Evolutionary conservation across 2,329 filamentous ascomycete species (phyloP), one percentile per base, ranked within the genome.

Genomic region (Neonectria neomacrospora): DNA sequence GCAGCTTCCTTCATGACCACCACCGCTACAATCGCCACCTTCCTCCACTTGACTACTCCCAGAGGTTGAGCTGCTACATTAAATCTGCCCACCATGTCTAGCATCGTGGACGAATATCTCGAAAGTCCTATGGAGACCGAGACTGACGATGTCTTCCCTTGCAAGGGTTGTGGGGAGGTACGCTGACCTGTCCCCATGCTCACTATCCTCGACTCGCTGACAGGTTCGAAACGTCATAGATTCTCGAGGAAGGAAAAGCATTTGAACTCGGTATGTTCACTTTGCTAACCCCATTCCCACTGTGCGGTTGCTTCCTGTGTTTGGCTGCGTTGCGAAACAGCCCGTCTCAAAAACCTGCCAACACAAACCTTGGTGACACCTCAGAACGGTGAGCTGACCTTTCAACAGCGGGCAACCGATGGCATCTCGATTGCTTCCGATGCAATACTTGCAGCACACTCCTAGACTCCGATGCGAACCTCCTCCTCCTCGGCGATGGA

Each of bases 341-440:
- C 34, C 61, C 61, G 30, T 58, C 65, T 69, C 64, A 66, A 68
- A 52, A 50, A 50, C 45, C 53, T 44, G 18, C 37, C 57, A 39
- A 54, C 41, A 41, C 51, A 32, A 54, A n/a, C 58, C n/a, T 14
- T 50, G 44, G 60, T 57, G 42, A 48, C 37, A 58, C 54, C 22
- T 5, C 11, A 23, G 41, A 58, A 32, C 42, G n/a, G 63, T 58
- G 73, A 74, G 71, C 77, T 76, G 63, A 74, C 71, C 52, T 70
- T 62, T 53, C 44, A 32, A 60, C 72, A 97, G 94, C 95, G 78
- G 94, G 94, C 67, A 96, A 97, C 79, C 88, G 95, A 86, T 98
- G 95, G 96, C 96, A 99, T 85, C 92, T 99, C 75, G 92, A 97
- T 82, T 99, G 96, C 84, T 99, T 99, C 82, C 91, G 94, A 77